These are phyloP conservation scores for Rhodomyrtus psidioides DNA, from an alignment of 441 rosid species.

Conservation along the genomic window DNA sequence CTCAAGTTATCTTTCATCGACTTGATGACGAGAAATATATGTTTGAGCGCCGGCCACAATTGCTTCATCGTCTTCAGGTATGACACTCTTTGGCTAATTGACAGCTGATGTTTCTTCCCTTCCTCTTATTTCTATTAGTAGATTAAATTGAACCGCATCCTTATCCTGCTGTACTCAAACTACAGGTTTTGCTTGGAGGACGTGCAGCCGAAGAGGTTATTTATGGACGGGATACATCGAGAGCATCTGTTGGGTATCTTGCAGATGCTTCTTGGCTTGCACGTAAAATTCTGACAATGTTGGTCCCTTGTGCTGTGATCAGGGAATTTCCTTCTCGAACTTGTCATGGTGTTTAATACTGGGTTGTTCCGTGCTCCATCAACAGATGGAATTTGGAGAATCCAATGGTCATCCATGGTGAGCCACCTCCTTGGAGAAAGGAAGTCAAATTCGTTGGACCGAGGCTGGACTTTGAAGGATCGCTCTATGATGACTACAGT, in stretches of 20 bases:
- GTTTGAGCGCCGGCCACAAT: conserved; percentile 86
- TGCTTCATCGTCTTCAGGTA: conserved; percentile 94
- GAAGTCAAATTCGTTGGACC: conserved; percentile 74
- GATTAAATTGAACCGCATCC: background rate
- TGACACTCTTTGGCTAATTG: conserved; percentile 1
- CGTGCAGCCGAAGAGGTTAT: conserved; percentile 96
- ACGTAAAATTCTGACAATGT: conserved; percentile 86
- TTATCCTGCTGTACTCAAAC: background rate
- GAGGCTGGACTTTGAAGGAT: conserved; percentile 87
- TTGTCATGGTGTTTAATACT: background rate
- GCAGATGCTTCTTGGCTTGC: conserved; percentile 98
- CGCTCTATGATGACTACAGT: conserved; percentile 70
- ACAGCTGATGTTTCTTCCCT: background rate
- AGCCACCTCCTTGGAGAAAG: conserved; percentile 89
- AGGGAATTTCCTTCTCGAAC: background rate
- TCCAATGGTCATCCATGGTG: conserved; percentile 92
- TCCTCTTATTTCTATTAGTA: background rate
- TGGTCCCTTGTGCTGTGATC: conserved; percentile 8
- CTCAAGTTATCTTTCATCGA: conserved; percentile 78
- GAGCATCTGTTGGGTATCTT: conserved; percentile 73
- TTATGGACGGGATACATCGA: conserved; percentile 81
- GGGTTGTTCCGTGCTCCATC: conserved; percentile 1
- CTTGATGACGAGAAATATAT: conserved; percentile 84
- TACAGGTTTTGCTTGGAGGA: conserved; percentile 81
- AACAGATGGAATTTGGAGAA: conserved; percentile 92